Evolutionary conservation across 495 filamentous ascomycete species (phyloP).

Genomic region (Delitschia confertaspora): DNA sequence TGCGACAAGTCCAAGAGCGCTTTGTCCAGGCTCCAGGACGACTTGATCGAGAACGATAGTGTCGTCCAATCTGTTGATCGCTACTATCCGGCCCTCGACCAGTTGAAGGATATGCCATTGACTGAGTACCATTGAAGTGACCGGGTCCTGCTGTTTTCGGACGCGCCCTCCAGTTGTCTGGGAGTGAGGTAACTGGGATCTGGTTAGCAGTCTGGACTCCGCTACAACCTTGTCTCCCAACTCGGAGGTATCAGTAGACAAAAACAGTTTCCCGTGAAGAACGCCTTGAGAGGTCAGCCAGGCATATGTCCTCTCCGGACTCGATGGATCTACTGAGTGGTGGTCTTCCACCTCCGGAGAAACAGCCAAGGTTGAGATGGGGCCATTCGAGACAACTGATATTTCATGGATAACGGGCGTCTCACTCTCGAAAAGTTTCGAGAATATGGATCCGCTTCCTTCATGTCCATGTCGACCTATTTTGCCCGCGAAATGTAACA

Average conservation of each 20-base stretch:
- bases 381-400: conserved; percentile 43
- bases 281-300: conserved; percentile 86
- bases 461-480: conserved; percentile 65
- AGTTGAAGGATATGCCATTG: conserved; percentile 90
- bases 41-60: conserved; percentile 75
- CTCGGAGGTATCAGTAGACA: conserved; percentile 33
- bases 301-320: conserved; percentile 65
- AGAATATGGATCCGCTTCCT: conserved; percentile 71
- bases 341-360: conserved; percentile 61
- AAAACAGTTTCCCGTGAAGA: conserved; percentile 69
- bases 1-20: conserved; percentile 67
- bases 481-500: conserved; percentile 72
- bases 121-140: conserved; percentile 74
- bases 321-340: conserved; percentile 36
- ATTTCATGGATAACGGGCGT: conserved; percentile 64
- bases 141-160: conserved; percentile 55
- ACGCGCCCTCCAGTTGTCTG: conserved; percentile 56
- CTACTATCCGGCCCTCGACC: conserved; percentile 70
- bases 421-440: conserved; percentile 81
- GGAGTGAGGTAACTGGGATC: conserved; percentile 57
- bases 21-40: conserved; percentile 73
- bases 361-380: conserved; percentile 57
- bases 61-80: conserved; percentile 76
- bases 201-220: conserved; percentile 66
- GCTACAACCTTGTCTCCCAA: conserved; percentile 58